Percentiles rank a stretch among this genome's conserved stretches.
These are phyloP conservation scores for Leishmania tropica DNA, from an alignment of 208 protist genomes.

Conservation along the genomic window DNA sequence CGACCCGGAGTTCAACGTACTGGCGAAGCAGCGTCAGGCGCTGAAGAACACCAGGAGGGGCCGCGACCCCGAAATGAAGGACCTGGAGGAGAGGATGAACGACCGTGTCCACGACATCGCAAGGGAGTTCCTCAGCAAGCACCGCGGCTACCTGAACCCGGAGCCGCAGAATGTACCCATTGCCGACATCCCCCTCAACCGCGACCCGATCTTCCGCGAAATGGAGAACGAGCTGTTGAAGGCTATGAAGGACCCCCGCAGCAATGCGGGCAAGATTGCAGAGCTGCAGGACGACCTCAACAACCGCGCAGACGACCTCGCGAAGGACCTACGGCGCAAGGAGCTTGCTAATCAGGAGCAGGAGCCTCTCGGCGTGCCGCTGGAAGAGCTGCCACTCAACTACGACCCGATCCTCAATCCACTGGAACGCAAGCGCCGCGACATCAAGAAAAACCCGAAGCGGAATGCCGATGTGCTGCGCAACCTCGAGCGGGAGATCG, in stretches of 20 bases:
- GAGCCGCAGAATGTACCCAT: constrained; percentile 71
- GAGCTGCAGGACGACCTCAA: constrained; percentile 74
- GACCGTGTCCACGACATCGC: constrained; percentile 69
- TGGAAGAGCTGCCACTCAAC: constrained; percentile 74
- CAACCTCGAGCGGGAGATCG: constrained; percentile 65
- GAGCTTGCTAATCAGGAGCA: constrained; percentile 75
- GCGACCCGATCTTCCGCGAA: constrained; percentile 72
- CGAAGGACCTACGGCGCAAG: constrained; percentile 58
- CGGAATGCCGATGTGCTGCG: constrained; percentile 59
- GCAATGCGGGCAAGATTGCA: constrained; percentile 61
- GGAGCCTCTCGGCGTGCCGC: constrained; percentile 68
- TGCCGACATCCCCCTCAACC: constrained; percentile 65
- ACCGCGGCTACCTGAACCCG: constrained; percentile 71
- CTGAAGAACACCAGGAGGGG: constrained; percentile 55
- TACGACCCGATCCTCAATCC: constrained; percentile 62
- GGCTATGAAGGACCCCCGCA: constrained; percentile 57
- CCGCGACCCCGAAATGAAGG: constrained; percentile 44
- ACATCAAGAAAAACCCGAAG: constrained; percentile 71
- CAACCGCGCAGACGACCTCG: constrained; percentile 63
- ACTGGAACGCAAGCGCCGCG: constrained; percentile 72
- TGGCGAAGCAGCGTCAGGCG: constrained; percentile 70
- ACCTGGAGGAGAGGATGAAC: constrained; percentile 81
- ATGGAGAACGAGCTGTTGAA: constrained; percentile 74
- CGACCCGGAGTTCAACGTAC: constrained; percentile 65
- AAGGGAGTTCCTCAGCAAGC: constrained; percentile 58